These are phyloP conservation scores for Tanacetum coccineum DNA, from an alignment of 129 eudicot genomes.

Conservation along the genomic window DNA sequence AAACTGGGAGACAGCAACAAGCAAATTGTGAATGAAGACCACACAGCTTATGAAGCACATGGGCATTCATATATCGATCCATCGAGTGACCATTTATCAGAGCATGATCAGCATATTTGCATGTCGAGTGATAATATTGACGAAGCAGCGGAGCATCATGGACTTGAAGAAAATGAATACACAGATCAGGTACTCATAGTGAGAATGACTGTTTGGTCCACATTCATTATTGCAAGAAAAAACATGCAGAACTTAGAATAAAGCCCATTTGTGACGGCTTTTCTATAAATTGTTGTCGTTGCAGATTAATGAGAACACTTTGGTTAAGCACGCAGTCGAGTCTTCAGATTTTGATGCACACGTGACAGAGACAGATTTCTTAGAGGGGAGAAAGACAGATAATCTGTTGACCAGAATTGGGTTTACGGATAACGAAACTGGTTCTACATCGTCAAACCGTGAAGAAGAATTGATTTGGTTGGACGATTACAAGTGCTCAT, in stretches of 20 bases:
- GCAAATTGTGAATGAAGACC: constrained; percentile 26
- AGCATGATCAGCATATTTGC: constrained; percentile 25
- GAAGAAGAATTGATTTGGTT: constrained; percentile 55
- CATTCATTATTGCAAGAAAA: constrained; percentile 9
- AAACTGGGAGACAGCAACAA: constrained; percentile 36
- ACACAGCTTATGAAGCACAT: constrained; percentile 22
- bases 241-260: constrained; percentile 19
- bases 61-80: constrained; percentile 26
- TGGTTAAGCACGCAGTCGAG: constrained; percentile 5
- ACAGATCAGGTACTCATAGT: constrained; percentile 32
- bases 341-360: constrained; percentile 27
- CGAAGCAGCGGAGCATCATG: constrained; percentile 25
- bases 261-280: background rate
- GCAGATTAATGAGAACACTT: constrained; percentile 31
- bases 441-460: constrained; percentile 38
- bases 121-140: constrained; percentile 19
- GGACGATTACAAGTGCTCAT: constrained; percentile 73
- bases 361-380: background rate
- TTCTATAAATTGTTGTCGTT: background rate
- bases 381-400: constrained; percentile 27
- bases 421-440: constrained; percentile 35
- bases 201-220: constrained; percentile 6
- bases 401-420: constrained; percentile 6
- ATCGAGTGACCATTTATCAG: constrained; percentile 28
- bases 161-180: constrained; percentile 18